Evolutionary conservation across 2,329 filamentous ascomycete species (phyloP), one percentile per base, ranked within the genome.

Genomic region (Cadophora sp.): DNA sequence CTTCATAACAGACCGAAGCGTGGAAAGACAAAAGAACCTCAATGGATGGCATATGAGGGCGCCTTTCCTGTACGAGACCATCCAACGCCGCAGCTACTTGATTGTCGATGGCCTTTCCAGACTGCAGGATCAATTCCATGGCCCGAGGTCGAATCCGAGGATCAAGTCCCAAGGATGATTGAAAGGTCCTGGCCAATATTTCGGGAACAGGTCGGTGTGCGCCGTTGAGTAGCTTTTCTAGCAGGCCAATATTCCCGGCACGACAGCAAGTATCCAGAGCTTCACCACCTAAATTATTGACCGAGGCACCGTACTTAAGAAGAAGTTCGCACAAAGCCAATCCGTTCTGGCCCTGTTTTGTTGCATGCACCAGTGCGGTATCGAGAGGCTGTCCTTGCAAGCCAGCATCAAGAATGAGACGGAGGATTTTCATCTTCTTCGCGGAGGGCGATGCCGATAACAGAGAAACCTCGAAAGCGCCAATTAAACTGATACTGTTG

Each of bases 221-320:
- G 41, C 62, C 33, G 22, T 62, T 59, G 20, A 68, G 56, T 20
- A 66, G 41, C 30, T 55, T 61, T 43, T 64, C 33, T 7, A 71
- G 66, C 41, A 71, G 45, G 16, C 41, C 64, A n/a, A 67, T 22
- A 33, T 69, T 63, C 8, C 64, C 64, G 16, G 61, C 53, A 9
- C 65, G 62, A 55, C 56, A 14, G 75, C 72, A 0, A 81, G 74
- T 14, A 85, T 79, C 78, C 14, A 89, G 71, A 1, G 83, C 82
- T 73, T 85, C 82, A 74, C 84, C 86, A 33, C 80, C 80, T 62
- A 87, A 85, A 0, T 79, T 78, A 13, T 82, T 76, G 0, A 85
- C 83, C 0, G 84, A 87, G 33, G 85, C 86, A 0, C 86, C 83
- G 43, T 84, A 79, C 1, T 78, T 75, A 4, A 88, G 76, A 5